A percentile compares a stretch with the other conserved stretches of the same genome.
These are phyloP conservation scores for Hyaloperonospora brassicae DNA, from an alignment of 352 stramenopile species.

Conservation along the genomic window DNA sequence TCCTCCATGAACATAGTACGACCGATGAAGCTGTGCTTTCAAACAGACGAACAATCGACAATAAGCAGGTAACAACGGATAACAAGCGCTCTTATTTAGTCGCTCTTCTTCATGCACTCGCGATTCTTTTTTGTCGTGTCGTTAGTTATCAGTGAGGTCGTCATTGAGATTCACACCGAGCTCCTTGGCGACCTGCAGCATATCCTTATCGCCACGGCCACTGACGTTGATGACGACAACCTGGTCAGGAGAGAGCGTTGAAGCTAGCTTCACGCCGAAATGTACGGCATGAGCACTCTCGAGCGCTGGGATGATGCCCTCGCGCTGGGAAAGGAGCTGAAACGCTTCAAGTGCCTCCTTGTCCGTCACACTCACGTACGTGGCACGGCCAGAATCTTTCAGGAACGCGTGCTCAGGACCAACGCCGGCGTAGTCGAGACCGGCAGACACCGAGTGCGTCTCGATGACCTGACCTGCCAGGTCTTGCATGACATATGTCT, in stretches of 20 bases:
- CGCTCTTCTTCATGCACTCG: conserved; percentile 7
- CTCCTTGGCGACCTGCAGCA: conserved; percentile 95
- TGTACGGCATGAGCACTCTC: conserved; percentile 95
- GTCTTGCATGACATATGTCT: conserved; percentile 97
- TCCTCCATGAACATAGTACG: conserved; percentile 12
- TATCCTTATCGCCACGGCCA: conserved; percentile 98
- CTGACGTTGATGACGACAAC: conserved; percentile 97
- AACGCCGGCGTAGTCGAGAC: conserved; percentile 95
- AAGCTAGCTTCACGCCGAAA: conserved; percentile 90
- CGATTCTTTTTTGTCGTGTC: too few relatives aligned
- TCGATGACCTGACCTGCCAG: conserved; percentile 89
- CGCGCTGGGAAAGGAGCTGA: conserved; percentile 90
- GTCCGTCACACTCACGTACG: conserved; percentile 95
- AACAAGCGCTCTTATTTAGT: conserved; percentile 14
- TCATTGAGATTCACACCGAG: conserved; percentile 89
- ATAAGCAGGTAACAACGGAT: conserved; percentile 5
- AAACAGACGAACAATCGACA: neutral
- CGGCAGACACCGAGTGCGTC: conserved; percentile 93
- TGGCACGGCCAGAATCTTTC: conserved; percentile 92
- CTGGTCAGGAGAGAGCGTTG: conserved; percentile 81
- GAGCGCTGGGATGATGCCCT: conserved; percentile 97
- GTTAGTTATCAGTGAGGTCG: conserved; percentile 67
- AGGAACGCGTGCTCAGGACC: conserved; percentile 95
- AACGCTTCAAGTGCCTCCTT: conserved; percentile 95
- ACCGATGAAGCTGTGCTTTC: conserved; percentile 1